Base-by-base conservation (phyloP, 192 early-diverging fungal species). In the Backusella macrospora region DNA sequence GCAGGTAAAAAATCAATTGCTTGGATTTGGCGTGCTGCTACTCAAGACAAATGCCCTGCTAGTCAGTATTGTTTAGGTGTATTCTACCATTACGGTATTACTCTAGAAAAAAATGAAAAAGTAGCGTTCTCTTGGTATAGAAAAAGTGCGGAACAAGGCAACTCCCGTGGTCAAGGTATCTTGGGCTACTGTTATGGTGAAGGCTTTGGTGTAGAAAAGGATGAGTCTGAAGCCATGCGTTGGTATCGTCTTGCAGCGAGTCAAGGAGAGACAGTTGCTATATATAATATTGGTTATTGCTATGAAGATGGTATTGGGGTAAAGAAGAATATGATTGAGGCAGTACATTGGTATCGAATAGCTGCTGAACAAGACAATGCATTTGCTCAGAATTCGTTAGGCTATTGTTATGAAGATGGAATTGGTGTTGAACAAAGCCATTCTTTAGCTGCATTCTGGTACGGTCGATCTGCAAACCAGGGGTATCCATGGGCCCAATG, bases 101-200 rank as follows among this genome's bases (percentile, higher is more conserved):
- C 92, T 44, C 81, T 90, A 0, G 85, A 87, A 63, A 87, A 88
- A 52, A 85, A 93, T 65, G 86, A 87, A 2, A 68, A 59, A 10
- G 78, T 84, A 59, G 93, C 94, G 6, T 88, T 91, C 76, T 47
- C 88, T 34, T 88, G 92, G 81, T 87, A 93, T 70, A 81, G 87
- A 40, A 78, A 84, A 63, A 88, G 93, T 26, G 92, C 93, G 3
- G 73, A 87, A 42, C 82, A 90, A 55, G 86, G 90, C 71, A 90
- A 92, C 74, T 80, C 87, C n/a, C 85, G 92, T 26, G 87, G 82
- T 13, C 84, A 87, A 72, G 88, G 76, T 80, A 88, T 88, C 76
- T 77, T 95, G 16, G 94, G 93, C 7, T 92, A 88, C 67, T 95
- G 93, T 66, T 96, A 92, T 71, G 91, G 91, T 29, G 90, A 93